phyloP scores from a whole-genome alignment of 2,329 filamentous ascomycete genomes.

The Scytalidium lignicola region DNA sequence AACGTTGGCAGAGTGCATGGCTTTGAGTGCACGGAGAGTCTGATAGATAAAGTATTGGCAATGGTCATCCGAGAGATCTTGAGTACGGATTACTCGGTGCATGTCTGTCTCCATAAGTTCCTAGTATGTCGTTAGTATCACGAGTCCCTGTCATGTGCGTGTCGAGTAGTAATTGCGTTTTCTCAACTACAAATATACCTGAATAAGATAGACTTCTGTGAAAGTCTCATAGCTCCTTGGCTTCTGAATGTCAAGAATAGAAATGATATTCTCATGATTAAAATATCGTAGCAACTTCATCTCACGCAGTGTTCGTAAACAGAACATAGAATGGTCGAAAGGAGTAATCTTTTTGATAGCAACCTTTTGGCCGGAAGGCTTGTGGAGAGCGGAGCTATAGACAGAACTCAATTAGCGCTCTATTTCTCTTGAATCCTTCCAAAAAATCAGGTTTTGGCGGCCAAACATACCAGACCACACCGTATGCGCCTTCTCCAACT shows the following conservation, averaged over 20 bases:
- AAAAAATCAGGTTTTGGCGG: neutral
- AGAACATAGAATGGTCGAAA: constrained; percentile 99
- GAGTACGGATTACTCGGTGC: constrained; percentile 97
- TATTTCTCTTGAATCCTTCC: neutral
- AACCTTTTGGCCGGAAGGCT: constrained; percentile 96
- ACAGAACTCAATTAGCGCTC: neutral
- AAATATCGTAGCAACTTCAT: constrained; percentile 99
- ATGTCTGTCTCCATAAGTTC: constrained; percentile 99
- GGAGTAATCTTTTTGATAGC: constrained; percentile 99
- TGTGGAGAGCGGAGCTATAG: constrained; percentile 86
- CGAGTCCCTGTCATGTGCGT: too few species aligned
- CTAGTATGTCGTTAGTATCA: constrained; percentile 37
- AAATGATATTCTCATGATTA: constrained; percentile 99
- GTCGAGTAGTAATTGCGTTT: constrained; percentile 13
- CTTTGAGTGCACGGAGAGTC: constrained; percentile 93
- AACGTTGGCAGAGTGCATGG: constrained; percentile 98
- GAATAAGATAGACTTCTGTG: constrained; percentile 96
- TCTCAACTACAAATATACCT: constrained; percentile 51
- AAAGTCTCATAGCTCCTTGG: constrained; percentile 94
- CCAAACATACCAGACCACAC: constrained; percentile 83
- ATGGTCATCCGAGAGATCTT: constrained; percentile 97
- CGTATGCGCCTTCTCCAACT: constrained; percentile 96
- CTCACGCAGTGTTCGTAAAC: constrained; percentile 89
- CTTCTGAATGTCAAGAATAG: constrained; percentile 98
- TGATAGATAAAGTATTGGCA: constrained; percentile 99